Base-by-base conservation (phyloP, 2,329 filamentous ascomycete genomes). In the Pseudocercospora fijiensis region DNA sequence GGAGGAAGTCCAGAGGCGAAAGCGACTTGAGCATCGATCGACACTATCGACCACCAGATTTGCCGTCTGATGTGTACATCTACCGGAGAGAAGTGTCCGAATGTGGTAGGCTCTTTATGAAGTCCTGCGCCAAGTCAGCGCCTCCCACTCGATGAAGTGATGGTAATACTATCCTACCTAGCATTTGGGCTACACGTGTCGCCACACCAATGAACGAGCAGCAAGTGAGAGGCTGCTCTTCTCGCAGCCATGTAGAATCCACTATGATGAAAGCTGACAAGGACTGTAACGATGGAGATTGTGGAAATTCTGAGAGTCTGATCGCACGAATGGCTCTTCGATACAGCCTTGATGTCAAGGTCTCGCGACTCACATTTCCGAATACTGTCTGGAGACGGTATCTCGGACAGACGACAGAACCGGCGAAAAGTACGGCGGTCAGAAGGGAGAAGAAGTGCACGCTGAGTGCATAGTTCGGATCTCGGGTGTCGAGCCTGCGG, bases 31-130 rank as follows among this genome's bases (percentile, higher is more conserved):
- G 79, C 74, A 65, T 81, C 79, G 73, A 81, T 80, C 51, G 82
- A 78, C 26, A 81, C 77, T 37, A 82, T 80, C 64, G 81, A 80
- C 79, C 79, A 82, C 80, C 80, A 82, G 57, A 82, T 71, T 16
- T 80, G 75, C 57, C 80, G 76, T 26, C 80, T 74, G 47, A 78
- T 75, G 66, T 82, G 80, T 3, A 80, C 79, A 66, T 81, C 79
- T 33, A 76, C 76, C 3, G 78, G 71, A 10, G 75, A 72, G 55
- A 83, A 78, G 5, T 78, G 78, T 7, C 64, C 64, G 65, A 82
- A 82, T 22, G 81, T 77, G 0, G 78, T 78, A 2, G 80, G 80
- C 61, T 83, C 81, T 18, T 80, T 77, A 70, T 82, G 80, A 4
- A 82, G 71, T 13, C 80, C 67, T 68, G 30, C 10, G 3, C 16